Conservation (phyloP, 2,329 filamentous ascomycete genomes). For the Pseudogymnoascus sp. region DNA sequence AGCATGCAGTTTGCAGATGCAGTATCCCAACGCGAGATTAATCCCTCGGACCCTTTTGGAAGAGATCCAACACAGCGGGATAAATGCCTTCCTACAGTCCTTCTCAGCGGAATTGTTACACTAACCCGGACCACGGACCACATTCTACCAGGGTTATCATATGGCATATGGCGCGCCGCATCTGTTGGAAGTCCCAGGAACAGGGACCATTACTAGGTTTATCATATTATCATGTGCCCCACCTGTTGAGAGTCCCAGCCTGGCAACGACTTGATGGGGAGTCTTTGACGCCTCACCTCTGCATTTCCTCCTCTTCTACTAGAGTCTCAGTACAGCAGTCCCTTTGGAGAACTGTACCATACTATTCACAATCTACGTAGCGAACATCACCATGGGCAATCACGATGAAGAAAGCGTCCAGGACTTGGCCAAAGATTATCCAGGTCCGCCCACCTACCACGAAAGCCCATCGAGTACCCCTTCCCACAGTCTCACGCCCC, state of each 20-base stretch:
- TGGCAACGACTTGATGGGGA: too few species aligned
- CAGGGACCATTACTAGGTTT: not conserved
- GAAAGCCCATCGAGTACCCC: not conserved
- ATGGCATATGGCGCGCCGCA: not conserved
- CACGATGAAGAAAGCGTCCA: not conserved
- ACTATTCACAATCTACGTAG: not conserved
- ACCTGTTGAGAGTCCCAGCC: too few species aligned
- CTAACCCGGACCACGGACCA: not conserved
- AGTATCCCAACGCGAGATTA: not conserved
- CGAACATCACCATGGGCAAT: not conserved
- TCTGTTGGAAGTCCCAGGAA: not conserved
- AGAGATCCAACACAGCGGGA: not conserved
- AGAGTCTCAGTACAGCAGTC: not conserved
- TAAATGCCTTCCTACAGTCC: not conserved
- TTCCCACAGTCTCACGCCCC: not conserved
- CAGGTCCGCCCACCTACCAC: not conserved
- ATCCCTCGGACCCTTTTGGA: not conserved
- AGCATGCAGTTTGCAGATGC: not conserved
- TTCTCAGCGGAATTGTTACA: not conserved
- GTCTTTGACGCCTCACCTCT: too few species aligned
- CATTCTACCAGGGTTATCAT: not conserved
- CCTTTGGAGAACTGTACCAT: not conserved
- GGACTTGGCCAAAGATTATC: not conserved
- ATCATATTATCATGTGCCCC: not conserved
- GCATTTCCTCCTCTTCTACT: too few species aligned